Conservation (phyloP, 495 filamentous ascomycete genomes). For the Poronia punctata region DNA sequence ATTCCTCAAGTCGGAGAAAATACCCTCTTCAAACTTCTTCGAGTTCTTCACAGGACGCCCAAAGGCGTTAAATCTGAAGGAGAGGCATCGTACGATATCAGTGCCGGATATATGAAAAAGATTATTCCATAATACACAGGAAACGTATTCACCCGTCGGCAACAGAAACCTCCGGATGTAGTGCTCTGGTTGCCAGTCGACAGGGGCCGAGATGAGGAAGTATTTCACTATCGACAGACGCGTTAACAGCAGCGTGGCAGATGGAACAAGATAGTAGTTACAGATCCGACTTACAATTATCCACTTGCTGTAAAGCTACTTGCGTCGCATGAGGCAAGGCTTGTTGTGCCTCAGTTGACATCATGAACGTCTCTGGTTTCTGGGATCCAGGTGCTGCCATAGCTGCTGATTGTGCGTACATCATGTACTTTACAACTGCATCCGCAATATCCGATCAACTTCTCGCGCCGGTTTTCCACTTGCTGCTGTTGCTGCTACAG, state of each 20-base stretch:
- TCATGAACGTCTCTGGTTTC: slow-evolving; percentile 97
- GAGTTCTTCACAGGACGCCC: slow-evolving; percentile 98
- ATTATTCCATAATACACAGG: slow-evolving; percentile 97
- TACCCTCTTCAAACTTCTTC: slow-evolving; percentile 99
- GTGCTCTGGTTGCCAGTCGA: slow-evolving; percentile 95
- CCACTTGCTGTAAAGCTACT: slow-evolving; percentile 95
- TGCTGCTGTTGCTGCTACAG: slow-evolving; percentile 7
- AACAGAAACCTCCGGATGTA: slow-evolving; percentile 93
- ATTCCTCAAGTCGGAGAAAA: slow-evolving; percentile 97
- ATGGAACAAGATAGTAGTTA: not conserved
- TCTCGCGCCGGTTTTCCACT: not conserved
- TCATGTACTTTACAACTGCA: slow-evolving; percentile 24
- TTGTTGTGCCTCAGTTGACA: slow-evolving; percentile 92
- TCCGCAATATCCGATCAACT: slow-evolving; percentile 8
- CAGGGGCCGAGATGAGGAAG: slow-evolving; percentile 96
- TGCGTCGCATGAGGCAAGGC: slow-evolving; percentile 92
- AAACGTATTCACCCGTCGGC: slow-evolving; percentile 97
- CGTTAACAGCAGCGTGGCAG: no score
- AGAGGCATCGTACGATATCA: slow-evolving; percentile 96
- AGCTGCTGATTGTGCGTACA: slow-evolving; percentile 48
- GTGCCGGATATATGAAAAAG: slow-evolving; percentile 99
- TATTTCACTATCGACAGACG: no score
- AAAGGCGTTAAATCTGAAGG: slow-evolving; percentile 97
- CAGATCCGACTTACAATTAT: slow-evolving; percentile 69
- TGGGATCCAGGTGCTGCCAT: slow-evolving; percentile 50